Percentiles rank a stretch among this genome's conserved stretches.
Evolutionary conservation across 2,329 filamentous ascomycete species (phyloP).

Genomic region (Ophiostoma pallidulum): DNA sequence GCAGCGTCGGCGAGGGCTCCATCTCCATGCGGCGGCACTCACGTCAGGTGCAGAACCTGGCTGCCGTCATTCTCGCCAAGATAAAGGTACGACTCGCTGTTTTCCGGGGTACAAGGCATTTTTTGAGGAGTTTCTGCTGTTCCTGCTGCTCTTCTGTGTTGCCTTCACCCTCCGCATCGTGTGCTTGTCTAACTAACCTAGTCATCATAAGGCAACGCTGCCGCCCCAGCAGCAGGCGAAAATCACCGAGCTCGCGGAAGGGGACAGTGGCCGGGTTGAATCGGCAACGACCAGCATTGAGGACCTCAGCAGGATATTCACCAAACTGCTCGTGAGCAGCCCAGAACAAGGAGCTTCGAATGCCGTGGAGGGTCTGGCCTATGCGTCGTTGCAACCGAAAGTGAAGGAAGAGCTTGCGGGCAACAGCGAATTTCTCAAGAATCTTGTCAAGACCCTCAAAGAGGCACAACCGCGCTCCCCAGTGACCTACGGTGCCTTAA

Average conservation of each 20-base stretch:
- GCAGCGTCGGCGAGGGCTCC: constrained; percentile 52
- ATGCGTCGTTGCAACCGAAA: constrained; percentile 74
- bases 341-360: constrained; percentile 50
- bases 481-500: constrained; percentile 75
- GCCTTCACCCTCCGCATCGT: not conserved
- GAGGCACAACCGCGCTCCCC: constrained; percentile 55
- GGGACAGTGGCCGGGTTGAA: constrained; percentile 29
- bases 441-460: constrained; percentile 54
- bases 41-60: constrained; percentile 51
- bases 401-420: constrained; percentile 73
- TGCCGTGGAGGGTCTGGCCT: constrained; percentile 84
- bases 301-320: constrained; percentile 55
- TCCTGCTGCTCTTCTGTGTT: not conserved
- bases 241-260: constrained; percentile 23
- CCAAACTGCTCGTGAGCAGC: constrained; percentile 53
- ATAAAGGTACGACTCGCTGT: constrained; percentile 46
- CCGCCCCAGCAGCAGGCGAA: constrained; percentile 31
- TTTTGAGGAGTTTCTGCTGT: no score
- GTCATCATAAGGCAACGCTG: constrained; percentile 46
- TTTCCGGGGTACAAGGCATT: no score
- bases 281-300: constrained; percentile 53
- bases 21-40: constrained; percentile 53
- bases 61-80: constrained; percentile 70
- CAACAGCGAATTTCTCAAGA: constrained; percentile 59
- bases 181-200: constrained; percentile 38